phyloP scores from a whole-genome alignment of 257 asterid species.

The Penstemon newberryi region DNA sequence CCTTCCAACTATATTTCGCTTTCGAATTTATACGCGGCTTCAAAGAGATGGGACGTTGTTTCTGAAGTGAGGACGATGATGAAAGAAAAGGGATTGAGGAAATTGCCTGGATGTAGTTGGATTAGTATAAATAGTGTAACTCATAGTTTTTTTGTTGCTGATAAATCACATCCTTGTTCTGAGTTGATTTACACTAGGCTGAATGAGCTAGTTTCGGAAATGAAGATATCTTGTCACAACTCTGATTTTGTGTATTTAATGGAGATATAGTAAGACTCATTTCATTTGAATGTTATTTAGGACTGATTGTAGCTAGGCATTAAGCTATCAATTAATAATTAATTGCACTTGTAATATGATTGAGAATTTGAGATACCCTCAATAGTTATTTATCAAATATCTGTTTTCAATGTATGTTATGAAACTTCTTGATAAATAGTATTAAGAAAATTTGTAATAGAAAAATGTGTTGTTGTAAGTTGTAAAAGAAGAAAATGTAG shows the following conservation, averaged over 20 bases:
- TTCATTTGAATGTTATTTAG: too few relatives aligned
- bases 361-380: too few relatives aligned
- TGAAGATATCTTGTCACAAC: constrained; percentile 40
- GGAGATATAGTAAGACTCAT: constrained; percentile 24
- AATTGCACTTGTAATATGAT: too few relatives aligned
- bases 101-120: constrained; percentile 72
- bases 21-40: constrained; percentile 61
- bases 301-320: too few relatives aligned
- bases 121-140: constrained; percentile 49
- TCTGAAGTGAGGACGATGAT: constrained; percentile 56
- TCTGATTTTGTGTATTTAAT: constrained; percentile 39
- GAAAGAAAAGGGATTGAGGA: constrained; percentile 60
- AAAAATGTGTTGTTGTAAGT: too few relatives aligned
- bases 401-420: too few relatives aligned
- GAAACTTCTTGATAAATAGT: too few relatives aligned
- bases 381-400: too few relatives aligned
- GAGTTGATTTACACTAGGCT: constrained; percentile 45
- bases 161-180: constrained; percentile 52
- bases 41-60: constrained; percentile 60
- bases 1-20: constrained; percentile 65
- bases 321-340: too few relatives aligned
- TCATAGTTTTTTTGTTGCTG: constrained; percentile 56
- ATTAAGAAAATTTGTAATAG: too few relatives aligned
- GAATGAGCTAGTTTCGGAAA: constrained; percentile 45
- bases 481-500: too few relatives aligned